Base-by-base conservation (phyloP, 192 early-diverging fungal genomes). In the Dimargaris verticillata region DNA sequence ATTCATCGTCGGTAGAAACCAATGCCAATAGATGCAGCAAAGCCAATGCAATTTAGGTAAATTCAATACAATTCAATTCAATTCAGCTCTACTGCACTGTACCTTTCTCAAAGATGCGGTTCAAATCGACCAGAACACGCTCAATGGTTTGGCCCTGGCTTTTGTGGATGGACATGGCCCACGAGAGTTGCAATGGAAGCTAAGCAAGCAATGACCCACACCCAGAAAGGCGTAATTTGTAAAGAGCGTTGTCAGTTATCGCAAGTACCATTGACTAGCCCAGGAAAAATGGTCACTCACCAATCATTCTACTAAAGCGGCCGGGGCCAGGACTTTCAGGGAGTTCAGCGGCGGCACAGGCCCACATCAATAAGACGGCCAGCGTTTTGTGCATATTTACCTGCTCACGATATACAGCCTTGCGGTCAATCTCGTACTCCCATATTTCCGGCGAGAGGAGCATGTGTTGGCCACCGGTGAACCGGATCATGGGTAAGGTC, bases 131-230 rank as follows among this genome's bases (percentile, higher is more conserved):
- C 28, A 74, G 63, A 20, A 88, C 77, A 25, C 81, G 73, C 29
- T 88, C 85, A 17, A 92, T 74, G 7, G 89, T 89, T 71, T 91
- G 88, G 1, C 89, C 89, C 64, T 92, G 89, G 62, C 80, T 81
- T 67, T 92, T 92, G 64, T 92, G 89, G 52, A 92, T 89, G 38
- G 85, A 87, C 62, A 90, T 68, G 3, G 88, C 87, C 89, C 89
- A 92, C 6, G 88, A 87, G 28, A 89, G 67, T 24, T 85, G 75
- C n/a, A 92, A 54, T 6, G 89, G 89, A 28, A 89, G 62, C 69
- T 38, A 38, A 38, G 33, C 33, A 2, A 38, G 7, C 33, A 38
- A 7, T 38, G 33, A 7, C 33, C 2, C 33, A 38, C n/a, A n/a
- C n/a, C n/a, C n/a, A n/a, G n/a, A n/a, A n/a, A n/a, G n/a, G n/a